Percentiles rank a stretch among this genome's conserved stretches.
Conservation (phyloP, 805 yeast genomes). For the Kregervanrija delftensis region DNA sequence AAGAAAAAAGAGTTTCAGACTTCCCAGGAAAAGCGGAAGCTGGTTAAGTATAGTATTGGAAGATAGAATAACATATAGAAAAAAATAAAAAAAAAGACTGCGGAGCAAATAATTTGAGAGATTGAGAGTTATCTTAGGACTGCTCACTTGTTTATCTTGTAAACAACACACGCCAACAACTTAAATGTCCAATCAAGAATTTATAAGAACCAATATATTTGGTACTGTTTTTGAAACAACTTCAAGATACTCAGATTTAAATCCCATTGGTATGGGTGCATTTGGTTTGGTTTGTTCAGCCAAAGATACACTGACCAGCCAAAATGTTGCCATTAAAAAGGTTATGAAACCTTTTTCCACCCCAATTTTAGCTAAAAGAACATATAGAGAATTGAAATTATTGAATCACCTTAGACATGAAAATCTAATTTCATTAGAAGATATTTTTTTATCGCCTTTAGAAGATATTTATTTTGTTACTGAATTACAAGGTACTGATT, state of each 20-base stretch:
- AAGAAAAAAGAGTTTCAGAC: no score
- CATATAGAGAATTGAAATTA: constrained; percentile 90
- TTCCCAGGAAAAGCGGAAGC: no score
- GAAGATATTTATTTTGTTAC: constrained; percentile 97
- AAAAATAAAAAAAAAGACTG: no score
- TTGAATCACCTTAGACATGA: constrained; percentile 93
- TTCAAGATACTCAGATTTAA: constrained; percentile 79
- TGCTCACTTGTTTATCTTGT: no score
- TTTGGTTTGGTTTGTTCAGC: constrained; percentile 98
- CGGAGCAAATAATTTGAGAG: no score
- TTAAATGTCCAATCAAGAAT: constrained; percentile 30
- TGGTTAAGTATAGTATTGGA: no score
- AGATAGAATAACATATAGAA: no score
- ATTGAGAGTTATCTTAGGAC: no score
- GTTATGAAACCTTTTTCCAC: constrained; percentile 97
- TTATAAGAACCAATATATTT: constrained; percentile 78
- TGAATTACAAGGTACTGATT: constrained; percentile 93
- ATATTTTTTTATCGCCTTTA: constrained; percentile 86
- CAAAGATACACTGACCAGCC: constrained; percentile 79
- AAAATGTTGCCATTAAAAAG: constrained; percentile 94
- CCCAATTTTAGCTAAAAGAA: constrained; percentile 90
- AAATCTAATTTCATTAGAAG: constrained; percentile 86
- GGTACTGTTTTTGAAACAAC: constrained; percentile 95
- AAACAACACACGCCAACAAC: no score
- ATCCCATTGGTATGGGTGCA: constrained; percentile 99